Base-by-base conservation (phyloP, 2,329 filamentous ascomycete species). In the Exophiala sp. region DNA sequence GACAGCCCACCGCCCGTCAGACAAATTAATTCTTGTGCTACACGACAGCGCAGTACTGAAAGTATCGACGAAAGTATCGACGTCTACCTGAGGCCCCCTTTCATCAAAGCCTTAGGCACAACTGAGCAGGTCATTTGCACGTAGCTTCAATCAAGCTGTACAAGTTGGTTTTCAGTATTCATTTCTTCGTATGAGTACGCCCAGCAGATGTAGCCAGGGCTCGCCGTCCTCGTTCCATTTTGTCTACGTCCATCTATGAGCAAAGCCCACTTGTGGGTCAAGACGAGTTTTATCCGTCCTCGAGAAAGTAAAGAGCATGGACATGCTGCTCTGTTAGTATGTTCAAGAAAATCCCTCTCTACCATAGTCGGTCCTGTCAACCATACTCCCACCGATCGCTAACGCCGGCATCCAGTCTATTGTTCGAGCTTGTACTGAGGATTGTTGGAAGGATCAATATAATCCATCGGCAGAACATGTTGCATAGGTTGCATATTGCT, bases 401-500 rank as follows among this genome's bases (percentile, higher is more conserved):
- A 65, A 63, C 62, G 43, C 53, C 53, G 30, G 30, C 29, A 6
- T 46, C 39, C 21, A 13, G 21, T 45, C 52, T 49, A 55, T 52
- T 43, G 43, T 39, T 57, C 46, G 23, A 50, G 52, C 47, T 55
- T 56, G 34, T 43, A 56, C 39, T 51, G 50, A n/a, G 40, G 35
- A 32, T 54, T 48, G 42, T 53, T 52, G 18, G 37, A 41, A 39
- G 55, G 43, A 23, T 59, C 53, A 32, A 61, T 56, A 35, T 61
- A 61, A 35, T 61, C 58, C 58, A 61, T 59, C 10, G 54, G 53
- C 23, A 61, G 45, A 11, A 61, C 58, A 45, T 61, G 57, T 38
- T 59, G 56, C 38, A 61, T 61, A 4, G 56, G 57, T 38, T 59
- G 57, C 57, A 61, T 61, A 16, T 58, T 58, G 43, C 54, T 56